Conservation (phyloP, 192 early-diverging fungal species). For the Linnemannia schmuckeri region DNA sequence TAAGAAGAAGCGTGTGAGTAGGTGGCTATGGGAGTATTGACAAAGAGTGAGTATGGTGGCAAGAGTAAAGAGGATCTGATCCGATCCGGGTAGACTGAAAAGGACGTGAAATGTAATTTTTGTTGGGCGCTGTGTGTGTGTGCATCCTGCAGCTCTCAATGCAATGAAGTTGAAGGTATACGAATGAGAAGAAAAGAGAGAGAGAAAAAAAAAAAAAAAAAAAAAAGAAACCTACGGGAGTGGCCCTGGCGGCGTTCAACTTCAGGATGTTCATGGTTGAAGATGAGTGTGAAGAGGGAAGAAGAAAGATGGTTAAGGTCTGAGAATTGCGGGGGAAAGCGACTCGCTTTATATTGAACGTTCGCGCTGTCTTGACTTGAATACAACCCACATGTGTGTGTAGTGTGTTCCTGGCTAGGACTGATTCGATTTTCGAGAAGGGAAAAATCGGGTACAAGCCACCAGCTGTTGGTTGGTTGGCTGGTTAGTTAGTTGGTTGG, state of each 20-base stretch:
- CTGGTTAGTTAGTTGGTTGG: background rate
- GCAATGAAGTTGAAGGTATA: too few relatives aligned
- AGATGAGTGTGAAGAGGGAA: background rate
- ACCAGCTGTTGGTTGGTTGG: background rate
- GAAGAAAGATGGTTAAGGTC: constrained; percentile 12
- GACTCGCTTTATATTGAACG: background rate
- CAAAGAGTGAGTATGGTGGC: too few relatives aligned
- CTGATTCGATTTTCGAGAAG: background rate
- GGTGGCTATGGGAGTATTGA: too few relatives aligned
- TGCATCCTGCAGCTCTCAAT: background rate
- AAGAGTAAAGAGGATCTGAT: background rate
- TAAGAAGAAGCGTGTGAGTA: background rate
- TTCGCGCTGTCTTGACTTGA: background rate
- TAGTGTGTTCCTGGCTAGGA: background rate
- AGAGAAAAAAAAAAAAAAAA: too few relatives aligned
- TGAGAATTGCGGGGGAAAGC: background rate
- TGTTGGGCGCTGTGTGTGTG: background rate
- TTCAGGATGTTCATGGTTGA: constrained; percentile 54
- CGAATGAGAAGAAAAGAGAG: background rate
- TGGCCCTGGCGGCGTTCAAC: constrained; percentile 55
- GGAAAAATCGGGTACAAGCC: background rate
- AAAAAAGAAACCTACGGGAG: constrained; percentile 50
- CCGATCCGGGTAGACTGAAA: background rate
- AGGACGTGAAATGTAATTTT: background rate
- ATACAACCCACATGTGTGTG: background rate